Base-by-base conservation (phyloP, 768 basidiomycete species). In the Tylopilus subfusipes region DNA sequence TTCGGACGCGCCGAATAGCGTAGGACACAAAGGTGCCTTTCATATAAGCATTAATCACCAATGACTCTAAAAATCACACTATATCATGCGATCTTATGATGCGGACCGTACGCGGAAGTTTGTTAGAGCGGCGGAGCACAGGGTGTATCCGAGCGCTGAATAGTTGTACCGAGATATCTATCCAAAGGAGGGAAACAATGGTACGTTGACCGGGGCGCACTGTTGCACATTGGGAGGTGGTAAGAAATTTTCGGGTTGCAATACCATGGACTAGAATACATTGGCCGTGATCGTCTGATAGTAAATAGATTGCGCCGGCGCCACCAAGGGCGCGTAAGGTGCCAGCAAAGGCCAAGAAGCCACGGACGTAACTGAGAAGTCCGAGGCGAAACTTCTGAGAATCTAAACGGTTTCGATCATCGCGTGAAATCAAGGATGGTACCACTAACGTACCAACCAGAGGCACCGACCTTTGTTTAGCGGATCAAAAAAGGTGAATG, bases 331-430 rank as follows among this genome's bases (percentile, higher is more conserved):
- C 19, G 48, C 52, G 58, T 44, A 56, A 54, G 44, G 58, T 55
- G 56, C 54, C 53, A 53, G 58, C 49, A 54, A 56, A 57, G 49
- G 55, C 58, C 47, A 31, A 63, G 70, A 70, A 69, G 70, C 55
- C 58, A 69, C 70, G 68, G 68, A 65, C 59, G 68, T 69, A 70
- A 60, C 38, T 49, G 52, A 62, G 39, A 69, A 72, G 68, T 72
- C 68, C 68, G 68, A 72, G 66, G 68, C 19, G 42, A 65, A 42
- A 34, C 66, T 65, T 69, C 63, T 63, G 67, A 57, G 69, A 62
- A 68, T 64, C 60, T 54, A 55, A 59, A 50, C 61, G 42, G 52
- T 59, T 59, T 64, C 58, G 65, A 65, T 62, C 46, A 62, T 58
- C 62, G 55, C 57, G 58, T 58, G 58, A 64, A 68, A 54, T 42